phyloP scores from a whole-genome alignment of 2,329 filamentous ascomycete species.

The Stachybotrys chartarum region DNA sequence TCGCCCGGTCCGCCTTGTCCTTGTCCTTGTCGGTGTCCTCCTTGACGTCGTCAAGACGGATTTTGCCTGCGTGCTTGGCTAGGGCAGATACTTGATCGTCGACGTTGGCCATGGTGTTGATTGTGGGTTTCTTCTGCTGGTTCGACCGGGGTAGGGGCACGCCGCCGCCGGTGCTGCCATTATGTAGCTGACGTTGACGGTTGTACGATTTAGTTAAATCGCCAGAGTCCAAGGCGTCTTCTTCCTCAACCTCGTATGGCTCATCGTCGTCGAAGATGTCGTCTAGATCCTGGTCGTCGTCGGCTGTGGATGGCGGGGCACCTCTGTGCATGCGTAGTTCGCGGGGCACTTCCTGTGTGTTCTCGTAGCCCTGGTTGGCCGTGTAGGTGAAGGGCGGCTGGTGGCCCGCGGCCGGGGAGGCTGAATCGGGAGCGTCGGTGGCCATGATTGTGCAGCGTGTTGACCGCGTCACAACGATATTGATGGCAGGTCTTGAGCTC shows the following conservation, averaged over 20 bases:
- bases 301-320: constrained; percentile 12
- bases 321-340: constrained; percentile 21
- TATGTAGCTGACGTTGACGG: constrained; percentile 65
- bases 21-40: constrained; percentile 50
- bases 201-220: constrained; percentile 87
- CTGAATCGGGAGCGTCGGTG: constrained; percentile 1
- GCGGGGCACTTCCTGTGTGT: constrained; percentile 25
- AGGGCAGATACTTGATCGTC: constrained; percentile 87
- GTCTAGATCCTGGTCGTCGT: constrained; percentile 15
- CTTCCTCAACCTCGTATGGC: constrained; percentile 57
- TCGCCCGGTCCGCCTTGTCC: constrained; percentile 90
- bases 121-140: constrained; percentile 68
- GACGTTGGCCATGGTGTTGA: constrained; percentile 72
- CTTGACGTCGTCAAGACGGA: constrained; percentile 65
- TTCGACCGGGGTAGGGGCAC: constrained; percentile 63
- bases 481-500: neutral
- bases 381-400: constrained; percentile 37
- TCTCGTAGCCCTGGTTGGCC: constrained; percentile 35
- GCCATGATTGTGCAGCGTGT: neutral
- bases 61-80: constrained; percentile 77
- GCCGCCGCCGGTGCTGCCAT: constrained; percentile 18
- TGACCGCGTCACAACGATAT: neutral
- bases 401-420: constrained; percentile 33
- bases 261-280: constrained; percentile 30
- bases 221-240: constrained; percentile 49